Evolutionary conservation across 1,284 basidiomycete genomes (phyloP).

Genomic region (Marasmius tenuissimus): DNA sequence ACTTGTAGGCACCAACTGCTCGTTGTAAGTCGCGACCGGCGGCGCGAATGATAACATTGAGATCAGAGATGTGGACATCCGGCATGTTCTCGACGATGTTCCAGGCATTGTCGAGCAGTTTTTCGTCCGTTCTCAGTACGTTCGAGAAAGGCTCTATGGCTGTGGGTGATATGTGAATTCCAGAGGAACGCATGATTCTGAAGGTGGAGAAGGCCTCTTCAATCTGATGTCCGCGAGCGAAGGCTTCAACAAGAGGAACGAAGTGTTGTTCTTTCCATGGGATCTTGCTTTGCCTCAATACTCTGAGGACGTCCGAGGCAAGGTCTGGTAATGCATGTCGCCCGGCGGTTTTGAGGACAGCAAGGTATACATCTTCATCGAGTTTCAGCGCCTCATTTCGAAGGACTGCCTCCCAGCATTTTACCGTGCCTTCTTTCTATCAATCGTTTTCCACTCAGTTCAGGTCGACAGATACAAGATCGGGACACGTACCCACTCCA

Average conservation of each 20-base stretch:
- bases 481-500: constrained; percentile 56
- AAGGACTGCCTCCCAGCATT: constrained; percentile 65
- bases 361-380: constrained; percentile 73
- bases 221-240: constrained; percentile 49
- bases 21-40: constrained; percentile 72
- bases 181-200: constrained; percentile 51
- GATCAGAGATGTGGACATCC: constrained; percentile 56
- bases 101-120: constrained; percentile 68
- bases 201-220: constrained; percentile 60
- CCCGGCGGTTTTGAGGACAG: constrained; percentile 71
- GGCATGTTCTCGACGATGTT: constrained; percentile 61
- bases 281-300: constrained; percentile 48
- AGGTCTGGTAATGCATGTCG: constrained; percentile 69
- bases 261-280: constrained; percentile 69
- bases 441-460: constrained; percentile 11
- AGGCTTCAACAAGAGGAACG: constrained; percentile 66
- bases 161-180: constrained; percentile 42
- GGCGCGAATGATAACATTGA: constrained; percentile 71
- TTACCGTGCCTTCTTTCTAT: constrained; percentile 65
- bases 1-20: constrained; percentile 75
- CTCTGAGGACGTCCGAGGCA: constrained; percentile 61
- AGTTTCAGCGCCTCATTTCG: constrained; percentile 53
- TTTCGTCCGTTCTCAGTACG: constrained; percentile 44
- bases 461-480: neutral
- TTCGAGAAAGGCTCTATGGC: constrained; percentile 56